These are phyloP conservation scores for Pyrus hybrid DNA, from an alignment of 331 rosid genomes.

Conservation along the genomic window DNA sequence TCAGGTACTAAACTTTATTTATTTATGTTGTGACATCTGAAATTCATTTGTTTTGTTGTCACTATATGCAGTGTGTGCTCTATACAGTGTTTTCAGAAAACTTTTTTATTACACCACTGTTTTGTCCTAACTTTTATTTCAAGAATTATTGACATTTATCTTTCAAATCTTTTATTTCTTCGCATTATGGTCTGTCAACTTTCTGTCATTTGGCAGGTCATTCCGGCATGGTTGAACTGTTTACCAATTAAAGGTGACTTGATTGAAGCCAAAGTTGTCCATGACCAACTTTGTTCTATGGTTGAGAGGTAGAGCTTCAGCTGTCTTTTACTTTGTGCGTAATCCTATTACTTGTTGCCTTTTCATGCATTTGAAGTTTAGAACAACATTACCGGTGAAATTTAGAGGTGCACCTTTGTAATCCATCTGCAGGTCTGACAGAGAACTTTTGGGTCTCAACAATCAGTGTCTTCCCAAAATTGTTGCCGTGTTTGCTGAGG, in stretches of 20 bases:
- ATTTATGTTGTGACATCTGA: not conserved
- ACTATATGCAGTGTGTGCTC: not conserved
- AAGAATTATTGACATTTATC: not conserved
- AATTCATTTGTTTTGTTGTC: no score
- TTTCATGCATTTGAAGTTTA: not conserved
- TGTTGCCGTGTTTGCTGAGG: constrained; percentile 60
- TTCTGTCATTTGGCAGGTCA: constrained; percentile 44
- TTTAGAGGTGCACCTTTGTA: not conserved
- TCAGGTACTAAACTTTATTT: constrained; percentile 39
- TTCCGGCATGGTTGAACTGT: constrained; percentile 96
- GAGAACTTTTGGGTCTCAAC: constrained; percentile 78
- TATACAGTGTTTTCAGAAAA: not conserved
- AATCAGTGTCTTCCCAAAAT: constrained; percentile 87
- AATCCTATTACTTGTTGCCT: not conserved
- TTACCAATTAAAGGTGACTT: constrained; percentile 92
- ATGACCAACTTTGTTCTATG: constrained; percentile 91
- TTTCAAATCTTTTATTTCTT: not conserved
- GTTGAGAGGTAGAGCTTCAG: constrained; percentile 57
- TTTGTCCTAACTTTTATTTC: not conserved
- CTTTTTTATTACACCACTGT: not conserved
- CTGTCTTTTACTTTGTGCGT: not conserved
- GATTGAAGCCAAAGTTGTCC: constrained; percentile 93
- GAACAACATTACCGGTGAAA: not conserved
- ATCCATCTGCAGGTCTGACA: constrained; percentile 62
- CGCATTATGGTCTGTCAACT: not conserved